Evolutionary conservation across 352 stramenopile genomes (phyloP), one percentile per base, ranked within the genome.

Genomic region (Elongisporangium anandrum): DNA sequence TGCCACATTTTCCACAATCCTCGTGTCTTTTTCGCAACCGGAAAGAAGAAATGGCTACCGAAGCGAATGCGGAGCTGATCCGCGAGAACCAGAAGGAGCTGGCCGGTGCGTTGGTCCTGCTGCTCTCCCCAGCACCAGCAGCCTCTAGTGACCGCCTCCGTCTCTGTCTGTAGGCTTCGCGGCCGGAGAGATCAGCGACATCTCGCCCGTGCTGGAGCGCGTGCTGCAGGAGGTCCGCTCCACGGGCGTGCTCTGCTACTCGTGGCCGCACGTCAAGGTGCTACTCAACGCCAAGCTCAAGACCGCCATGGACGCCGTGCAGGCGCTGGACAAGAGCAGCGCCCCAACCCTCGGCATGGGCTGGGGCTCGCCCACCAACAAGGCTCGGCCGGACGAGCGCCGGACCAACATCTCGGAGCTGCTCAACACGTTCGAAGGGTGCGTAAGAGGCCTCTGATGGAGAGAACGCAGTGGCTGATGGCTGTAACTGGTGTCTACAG

Each of bases 201-300:
- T 79, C 66, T 72, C 82, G 38, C 72, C 80, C 7, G 68, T 73
- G 48, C 66, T 92, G 13, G 63, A 79, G 59, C 69, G 78, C 47
- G 76, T 92, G 57, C 63, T 94, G 48, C 64, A 87, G 52, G 79
- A 92, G 55, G 86, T 94, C 61, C 75, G 73, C 10, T 57, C 64
- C 47, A 90, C 77, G n/a, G 85, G 85, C 24, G 68, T 92, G 34
- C 71, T 80, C 4, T 79, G 72, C 61, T 92, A 94, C 72, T 68
- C 74, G 52, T 94, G 85, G 85, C 58, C 63, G 29, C 81, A 92
- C 57, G 70, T 94, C 60, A 87, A 85, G 64, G 59, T 69, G 49
- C 63, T 94, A 60, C 70, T 94, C 24, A 50, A 79, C 15, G 67
- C 65, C 39, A 77, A 85, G 57, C 68, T 92, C 29, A 75, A 88